Evolutionary conservation across 768 basidiomycete genomes (phyloP), one percentile per base, ranked within the genome.

Genomic region (Pleurotus djamor): DNA sequence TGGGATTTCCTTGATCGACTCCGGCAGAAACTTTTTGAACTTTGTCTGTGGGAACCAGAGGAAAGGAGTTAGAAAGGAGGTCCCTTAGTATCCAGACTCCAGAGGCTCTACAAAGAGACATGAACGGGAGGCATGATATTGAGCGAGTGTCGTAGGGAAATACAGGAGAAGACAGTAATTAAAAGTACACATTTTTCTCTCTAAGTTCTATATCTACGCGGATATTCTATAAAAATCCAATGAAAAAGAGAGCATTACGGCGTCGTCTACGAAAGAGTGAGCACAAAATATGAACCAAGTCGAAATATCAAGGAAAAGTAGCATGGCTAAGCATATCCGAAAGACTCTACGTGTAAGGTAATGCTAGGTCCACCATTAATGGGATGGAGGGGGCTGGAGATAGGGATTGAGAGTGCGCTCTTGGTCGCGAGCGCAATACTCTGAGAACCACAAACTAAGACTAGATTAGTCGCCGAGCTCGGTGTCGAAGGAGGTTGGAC

Each of bases 371-470:
- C 75, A n/a, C 76, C 76, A 21, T 65, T 65, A 33, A 75, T 61
- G 12, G 74, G 61, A 33, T 63, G 65, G 4, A 66, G 57, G 13
- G 62, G 65, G 3, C 76, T 66, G 14, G 54, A 56, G 2, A 56
- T 34, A 4, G 74, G 71, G 43, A 70, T 66, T 8, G 72, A 64
- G 58, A 80, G 50, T 12, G 76, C 75, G 0, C 58, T 58, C 2
- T 76, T 68, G 13, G 78, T 78, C 3, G 65, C 59, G 28, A 66
- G 63, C 1, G 75, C 67, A 34, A 81, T 32, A 10, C 67, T 62
- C 50, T 72, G 70, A 0, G 77, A 71, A 13, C 79, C 79, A 44
- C 78, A 80, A 3, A 80, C 79, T 81, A 49, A 51, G 35, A 10
- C 34, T 12, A 34, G 48, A 16, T 47, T 17, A 48, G 28, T 32